Evolutionary conservation across 1,284 basidiomycete species (phyloP).

Genomic region (Pseudozyma sp.): DNA sequence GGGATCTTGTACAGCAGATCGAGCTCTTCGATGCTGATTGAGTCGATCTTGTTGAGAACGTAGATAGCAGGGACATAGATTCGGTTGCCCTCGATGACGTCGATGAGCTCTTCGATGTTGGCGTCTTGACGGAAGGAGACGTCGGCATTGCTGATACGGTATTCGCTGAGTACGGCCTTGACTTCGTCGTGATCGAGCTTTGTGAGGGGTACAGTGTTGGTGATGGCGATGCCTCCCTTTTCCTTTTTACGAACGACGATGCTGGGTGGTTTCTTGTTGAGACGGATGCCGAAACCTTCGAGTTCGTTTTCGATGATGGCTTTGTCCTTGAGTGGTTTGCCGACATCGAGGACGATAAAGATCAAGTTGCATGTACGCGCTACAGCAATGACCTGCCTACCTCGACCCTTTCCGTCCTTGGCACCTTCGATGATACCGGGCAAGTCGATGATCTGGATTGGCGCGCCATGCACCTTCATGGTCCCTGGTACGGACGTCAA

Average conservation of each 20-base stretch:
- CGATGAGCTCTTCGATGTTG: conserved; percentile 97
- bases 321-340: conserved; percentile 94
- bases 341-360: conserved; percentile 96
- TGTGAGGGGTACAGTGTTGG: conserved; percentile 82
- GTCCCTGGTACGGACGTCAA: conserved; percentile 88
- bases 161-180: conserved; percentile 94
- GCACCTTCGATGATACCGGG: conserved; percentile 98
- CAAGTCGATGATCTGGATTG: conserved; percentile 78
- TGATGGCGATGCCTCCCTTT: conserved; percentile 77
- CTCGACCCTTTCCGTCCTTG: conserved; percentile 96
- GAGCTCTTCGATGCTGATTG: conserved; percentile 93
- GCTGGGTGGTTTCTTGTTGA: conserved; percentile 94
- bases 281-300: conserved; percentile 94
- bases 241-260: conserved; percentile 87
- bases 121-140: conserved; percentile 91
- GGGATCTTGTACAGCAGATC: conserved; percentile 92
- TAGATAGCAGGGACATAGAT: conserved; percentile 76
- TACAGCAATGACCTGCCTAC: conserved; percentile 93
- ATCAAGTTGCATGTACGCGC: conserved; percentile 98
- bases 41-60: conserved; percentile 80
- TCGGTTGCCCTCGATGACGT: conserved; percentile 72
- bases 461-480: conserved; percentile 86
- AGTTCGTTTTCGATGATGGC: conserved; percentile 89
- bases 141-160: conserved; percentile 87
- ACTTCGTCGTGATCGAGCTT: conserved; percentile 96